Percentiles rank a stretch among this genome's conserved stretches.
Conservation (phyloP, 495 filamentous ascomycete species). For the Podospora tetraspora region DNA sequence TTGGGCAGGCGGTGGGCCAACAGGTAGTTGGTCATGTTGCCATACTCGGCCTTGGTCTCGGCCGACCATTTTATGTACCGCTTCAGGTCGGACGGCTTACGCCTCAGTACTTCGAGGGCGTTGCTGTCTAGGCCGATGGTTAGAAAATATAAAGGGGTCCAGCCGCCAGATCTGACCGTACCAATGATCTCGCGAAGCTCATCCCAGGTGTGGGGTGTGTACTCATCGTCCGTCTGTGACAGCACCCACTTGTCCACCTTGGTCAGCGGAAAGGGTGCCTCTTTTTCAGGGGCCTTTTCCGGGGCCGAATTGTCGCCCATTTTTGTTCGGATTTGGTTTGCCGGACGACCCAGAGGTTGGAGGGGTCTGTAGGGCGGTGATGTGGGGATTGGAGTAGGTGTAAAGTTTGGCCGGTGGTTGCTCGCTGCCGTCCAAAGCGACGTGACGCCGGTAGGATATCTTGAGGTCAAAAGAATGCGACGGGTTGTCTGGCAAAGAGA, state of each 20-base stretch:
- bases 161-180: slow-evolving; percentile 30
- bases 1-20: slow-evolving; percentile 60
- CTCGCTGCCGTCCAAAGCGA: background rate
- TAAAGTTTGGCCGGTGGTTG: background rate
- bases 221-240: slow-evolving; percentile 65
- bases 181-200: slow-evolving; percentile 62
- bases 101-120: slow-evolving; percentile 68
- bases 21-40: slow-evolving; percentile 71
- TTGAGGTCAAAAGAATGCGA: background rate
- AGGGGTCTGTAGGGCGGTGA: background rate
- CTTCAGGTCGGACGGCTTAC: slow-evolving; percentile 75
- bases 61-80: slow-evolving; percentile 78
- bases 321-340: slow-evolving; percentile 3
- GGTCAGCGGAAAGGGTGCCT: slow-evolving; percentile 63
- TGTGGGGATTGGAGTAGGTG: background rate
- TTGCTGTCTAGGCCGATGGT: slow-evolving; percentile 48
- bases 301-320: slow-evolving; percentile 23
- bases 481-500: background rate
- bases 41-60: slow-evolving; percentile 64
- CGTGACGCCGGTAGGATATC: background rate
- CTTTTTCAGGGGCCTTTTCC: slow-evolving; percentile 39
- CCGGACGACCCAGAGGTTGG: background rate
- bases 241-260: slow-evolving; percentile 61
- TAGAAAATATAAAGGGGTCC: slow-evolving; percentile 5
- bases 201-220: slow-evolving; percentile 61